A percentile compares a stretch with the other conserved stretches of the same genome.
phyloP scores from a whole-genome alignment of 1,284 basidiomycete species.

The Baeospora myosura region DNA sequence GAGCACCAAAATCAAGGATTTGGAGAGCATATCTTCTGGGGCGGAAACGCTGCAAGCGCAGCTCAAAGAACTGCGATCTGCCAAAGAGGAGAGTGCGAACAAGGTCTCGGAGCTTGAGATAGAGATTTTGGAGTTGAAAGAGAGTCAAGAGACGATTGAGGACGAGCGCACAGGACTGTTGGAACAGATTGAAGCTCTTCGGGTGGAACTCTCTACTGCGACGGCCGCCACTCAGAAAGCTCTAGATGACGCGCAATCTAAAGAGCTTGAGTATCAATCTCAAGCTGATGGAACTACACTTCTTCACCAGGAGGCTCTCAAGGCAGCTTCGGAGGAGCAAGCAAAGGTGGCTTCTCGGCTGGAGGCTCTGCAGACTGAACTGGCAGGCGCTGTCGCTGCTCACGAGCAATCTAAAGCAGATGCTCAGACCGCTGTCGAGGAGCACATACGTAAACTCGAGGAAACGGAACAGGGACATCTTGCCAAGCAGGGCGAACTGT shows the following conservation, averaged over 20 bases:
- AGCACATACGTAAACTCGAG: conserved; percentile 40
- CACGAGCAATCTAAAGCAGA: conserved; percentile 45
- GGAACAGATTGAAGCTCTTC: conserved; percentile 42
- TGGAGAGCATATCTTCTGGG: conserved; percentile 39
- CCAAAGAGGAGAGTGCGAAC: conserved; percentile 68
- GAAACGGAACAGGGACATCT: conserved; percentile 42
- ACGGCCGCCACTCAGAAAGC: conserved; percentile 42
- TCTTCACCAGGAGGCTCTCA: conserved; percentile 41
- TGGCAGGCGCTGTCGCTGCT: conserved; percentile 34
- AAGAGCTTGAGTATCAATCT: conserved; percentile 39
- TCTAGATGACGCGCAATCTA: conserved; percentile 43
- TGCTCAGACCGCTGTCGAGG: conserved; percentile 35
- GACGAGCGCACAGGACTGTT: conserved; percentile 46
- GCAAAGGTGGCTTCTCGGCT: conserved; percentile 37
- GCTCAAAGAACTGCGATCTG: conserved; percentile 46
- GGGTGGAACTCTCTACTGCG: conserved; percentile 43
- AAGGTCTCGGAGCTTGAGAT: conserved; percentile 76
- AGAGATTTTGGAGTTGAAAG: conserved; percentile 72
- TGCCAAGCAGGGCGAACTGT: conserved; percentile 46
- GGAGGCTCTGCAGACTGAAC: conserved; percentile 38
- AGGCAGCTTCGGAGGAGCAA: conserved; percentile 38
- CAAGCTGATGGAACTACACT: conserved; percentile 34
- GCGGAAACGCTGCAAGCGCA: conserved; percentile 44
- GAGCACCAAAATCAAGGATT: conserved; percentile 33
- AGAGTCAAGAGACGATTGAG: conserved; percentile 57